A percentile compares a stretch with the other conserved stretches of the same genome.
Conservation (phyloP, 2,329 filamentous ascomycete species). For the Cladophialophora exuberans region DNA sequence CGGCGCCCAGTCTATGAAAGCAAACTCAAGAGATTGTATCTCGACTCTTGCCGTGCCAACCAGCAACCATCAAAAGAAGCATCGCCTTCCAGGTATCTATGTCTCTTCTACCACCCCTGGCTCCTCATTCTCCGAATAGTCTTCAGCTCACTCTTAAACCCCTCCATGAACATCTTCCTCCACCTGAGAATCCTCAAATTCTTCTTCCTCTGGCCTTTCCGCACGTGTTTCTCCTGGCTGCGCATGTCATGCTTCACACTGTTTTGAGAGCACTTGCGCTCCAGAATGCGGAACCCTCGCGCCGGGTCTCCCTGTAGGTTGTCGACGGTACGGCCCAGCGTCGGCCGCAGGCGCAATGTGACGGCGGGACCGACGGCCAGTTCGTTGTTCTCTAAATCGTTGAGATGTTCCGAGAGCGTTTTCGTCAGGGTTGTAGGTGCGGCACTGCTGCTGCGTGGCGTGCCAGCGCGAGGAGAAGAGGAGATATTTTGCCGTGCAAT, state of each 20-base stretch:
- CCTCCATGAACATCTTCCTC: slow-evolving; percentile 49
- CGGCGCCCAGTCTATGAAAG: no score
- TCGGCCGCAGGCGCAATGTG: slow-evolving; percentile 34
- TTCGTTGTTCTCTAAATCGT: slow-evolving; percentile 9
- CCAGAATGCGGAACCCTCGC: slow-evolving; percentile 33
- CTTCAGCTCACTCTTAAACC: slow-evolving; percentile 46
- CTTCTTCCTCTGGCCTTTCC: slow-evolving; percentile 48
- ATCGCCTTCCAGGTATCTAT: no score
- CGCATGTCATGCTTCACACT: slow-evolving; percentile 38
- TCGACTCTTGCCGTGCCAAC: no score
- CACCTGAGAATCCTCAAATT: slow-evolving; percentile 43
- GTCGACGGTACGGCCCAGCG: slow-evolving; percentile 34
- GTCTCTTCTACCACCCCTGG: slow-evolving; percentile 48
- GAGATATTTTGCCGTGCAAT: background rate
- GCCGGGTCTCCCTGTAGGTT: slow-evolving; percentile 31
- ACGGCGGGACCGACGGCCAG: slow-evolving; percentile 3
- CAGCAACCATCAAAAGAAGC: no score
- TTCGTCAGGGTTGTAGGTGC: slow-evolving; percentile 3
- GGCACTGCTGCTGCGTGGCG: background rate
- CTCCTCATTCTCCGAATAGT: slow-evolving; percentile 49
- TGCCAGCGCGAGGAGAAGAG: background rate
- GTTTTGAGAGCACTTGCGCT: slow-evolving; percentile 38
- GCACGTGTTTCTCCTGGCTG: slow-evolving; percentile 46
- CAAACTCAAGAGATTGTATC: no score
- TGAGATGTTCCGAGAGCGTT: slow-evolving; percentile 11